These are phyloP conservation scores for Thelonectria discophora DNA, from an alignment of 2,329 filamentous ascomycete genomes.

Conservation along the genomic window DNA sequence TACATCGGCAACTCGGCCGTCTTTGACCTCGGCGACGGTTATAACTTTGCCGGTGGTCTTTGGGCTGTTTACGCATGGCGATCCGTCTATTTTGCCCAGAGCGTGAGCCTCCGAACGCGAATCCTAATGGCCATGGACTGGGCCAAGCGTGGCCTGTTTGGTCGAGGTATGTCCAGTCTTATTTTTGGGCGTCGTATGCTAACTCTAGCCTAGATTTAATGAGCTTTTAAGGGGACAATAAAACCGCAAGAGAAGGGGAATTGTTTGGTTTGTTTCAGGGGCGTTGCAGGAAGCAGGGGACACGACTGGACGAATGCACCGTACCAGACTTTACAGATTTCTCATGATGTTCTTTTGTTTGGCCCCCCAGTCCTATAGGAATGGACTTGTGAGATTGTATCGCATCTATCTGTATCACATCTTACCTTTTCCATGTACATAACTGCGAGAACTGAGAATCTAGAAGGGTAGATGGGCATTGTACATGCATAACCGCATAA, in stretches of 20 bases:
- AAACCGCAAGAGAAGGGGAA: constrained; percentile 4
- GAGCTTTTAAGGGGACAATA: constrained; percentile 54
- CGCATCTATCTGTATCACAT: constrained; percentile 17
- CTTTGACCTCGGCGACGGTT: constrained; percentile 84
- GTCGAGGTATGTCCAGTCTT: constrained; percentile 75
- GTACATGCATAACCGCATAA: constrained; percentile 10
- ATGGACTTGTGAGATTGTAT: constrained; percentile 5
- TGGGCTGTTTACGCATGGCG: constrained; percentile 97
- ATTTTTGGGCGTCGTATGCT: constrained; percentile 7
- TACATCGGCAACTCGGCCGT: constrained; percentile 97
- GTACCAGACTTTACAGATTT: constrained; percentile 1
- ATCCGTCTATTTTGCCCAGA: constrained; percentile 96
- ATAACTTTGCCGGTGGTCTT: constrained; percentile 82
- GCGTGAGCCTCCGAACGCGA: constrained; percentile 89
- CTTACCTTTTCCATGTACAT: constrained; percentile 15
- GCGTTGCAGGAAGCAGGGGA: constrained; percentile 14
- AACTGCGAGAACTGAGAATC: constrained; percentile 15
- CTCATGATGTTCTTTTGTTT: constrained; percentile 1
- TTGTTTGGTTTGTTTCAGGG: constrained; percentile 25
- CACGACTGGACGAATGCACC: constrained; percentile 15
- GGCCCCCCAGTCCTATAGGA: not conserved
- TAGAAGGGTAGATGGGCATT: constrained; percentile 5
- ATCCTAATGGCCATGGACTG: constrained; percentile 96
- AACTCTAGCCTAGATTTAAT: constrained; percentile 56
- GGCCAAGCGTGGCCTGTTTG: constrained; percentile 95